Evolutionary conservation across 768 basidiomycete species (phyloP).

Genomic region (Arthromyces matolae): DNA sequence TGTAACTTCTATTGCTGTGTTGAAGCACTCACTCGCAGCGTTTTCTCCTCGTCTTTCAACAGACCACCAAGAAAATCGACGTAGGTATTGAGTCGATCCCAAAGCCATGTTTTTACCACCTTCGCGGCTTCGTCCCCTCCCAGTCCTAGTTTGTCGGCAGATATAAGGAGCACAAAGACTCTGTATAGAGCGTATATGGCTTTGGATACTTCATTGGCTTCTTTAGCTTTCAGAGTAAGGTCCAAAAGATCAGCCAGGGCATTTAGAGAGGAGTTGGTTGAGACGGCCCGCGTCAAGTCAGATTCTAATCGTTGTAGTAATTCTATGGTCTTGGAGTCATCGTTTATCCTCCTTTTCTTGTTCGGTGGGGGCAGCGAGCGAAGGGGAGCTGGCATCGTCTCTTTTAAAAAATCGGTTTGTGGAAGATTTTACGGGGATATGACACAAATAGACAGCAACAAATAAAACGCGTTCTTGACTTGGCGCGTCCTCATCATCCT

Average conservation of each 20-base stretch:
- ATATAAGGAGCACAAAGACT: slow-evolving; percentile 17
- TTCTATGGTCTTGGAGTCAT: slow-evolving; percentile 19
- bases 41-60: slow-evolving; percentile 73
- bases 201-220: slow-evolving; percentile 61
- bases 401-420: too few relatives aligned
- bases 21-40: slow-evolving; percentile 56
- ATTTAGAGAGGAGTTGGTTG: slow-evolving; percentile 66
- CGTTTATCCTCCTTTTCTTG: slow-evolving; percentile 48
- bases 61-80: slow-evolving; percentile 65
- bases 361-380: slow-evolving; percentile 49
- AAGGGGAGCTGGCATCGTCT: slow-evolving; percentile 26
- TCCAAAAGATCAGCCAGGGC: slow-evolving; percentile 70
- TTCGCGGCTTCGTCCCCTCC: slow-evolving; percentile 53
- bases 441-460: too few relatives aligned
- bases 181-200: slow-evolving; percentile 82
- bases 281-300: slow-evolving; percentile 49
- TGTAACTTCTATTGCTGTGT: neutral
- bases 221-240: slow-evolving; percentile 43
- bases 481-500: too few relatives aligned
- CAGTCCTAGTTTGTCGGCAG: slow-evolving; percentile 47
- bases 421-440: too few relatives aligned
- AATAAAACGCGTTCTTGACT: too few relatives aligned
- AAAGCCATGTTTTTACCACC: slow-evolving; percentile 75
- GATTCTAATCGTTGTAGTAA: slow-evolving; percentile 43
- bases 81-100: slow-evolving; percentile 70